phyloP scores from a whole-genome alignment of 2,329 filamentous ascomycete genomes.

The Ascocoryne sarcoides region DNA sequence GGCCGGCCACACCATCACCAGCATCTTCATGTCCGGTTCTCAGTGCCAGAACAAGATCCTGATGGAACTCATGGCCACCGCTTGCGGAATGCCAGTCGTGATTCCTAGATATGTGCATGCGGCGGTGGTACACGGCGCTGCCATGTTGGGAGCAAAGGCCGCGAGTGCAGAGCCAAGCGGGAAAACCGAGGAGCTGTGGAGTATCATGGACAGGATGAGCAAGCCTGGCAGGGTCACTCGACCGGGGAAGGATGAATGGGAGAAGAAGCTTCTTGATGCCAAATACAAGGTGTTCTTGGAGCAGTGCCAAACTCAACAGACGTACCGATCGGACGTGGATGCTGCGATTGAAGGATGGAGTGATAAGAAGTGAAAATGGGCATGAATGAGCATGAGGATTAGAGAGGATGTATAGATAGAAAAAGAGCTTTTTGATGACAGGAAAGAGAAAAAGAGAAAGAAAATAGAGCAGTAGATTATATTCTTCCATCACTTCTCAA shows the following conservation, averaged over 20 bases:
- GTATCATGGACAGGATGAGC: slow-evolving; percentile 96
- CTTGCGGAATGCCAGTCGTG: slow-evolving; percentile 84
- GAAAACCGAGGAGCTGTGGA: slow-evolving; percentile 81
- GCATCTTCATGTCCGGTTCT: slow-evolving; percentile 97
- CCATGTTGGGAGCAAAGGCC: slow-evolving; percentile 97
- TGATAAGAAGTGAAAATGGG: neutral
- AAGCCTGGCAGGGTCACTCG: slow-evolving; percentile 81
- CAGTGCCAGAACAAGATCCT: slow-evolving; percentile 94
- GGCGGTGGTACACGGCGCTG: slow-evolving; percentile 93
- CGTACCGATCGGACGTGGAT: slow-evolving; percentile 73
- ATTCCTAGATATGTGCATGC: slow-evolving; percentile 92
- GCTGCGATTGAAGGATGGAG: slow-evolving; percentile 40
- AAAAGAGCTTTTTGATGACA: too few species aligned
- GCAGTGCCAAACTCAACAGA: slow-evolving; percentile 78
- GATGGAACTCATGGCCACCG: slow-evolving; percentile 84
- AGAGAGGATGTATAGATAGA: too few species aligned
- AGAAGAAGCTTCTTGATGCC: slow-evolving; percentile 72
- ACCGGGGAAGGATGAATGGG: slow-evolving; percentile 60
- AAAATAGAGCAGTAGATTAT: too few species aligned
- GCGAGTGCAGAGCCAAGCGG: slow-evolving; percentile 71
- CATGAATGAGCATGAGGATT: neutral
- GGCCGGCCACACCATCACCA: slow-evolving; percentile 76
- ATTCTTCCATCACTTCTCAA: too few species aligned
- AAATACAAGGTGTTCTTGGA: slow-evolving; percentile 97
- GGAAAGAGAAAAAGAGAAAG: too few species aligned